Percentiles rank a stretch among this genome's conserved stretches.
Conservation (phyloP, 441 rosid species). For the Kokia cookei region DNA sequence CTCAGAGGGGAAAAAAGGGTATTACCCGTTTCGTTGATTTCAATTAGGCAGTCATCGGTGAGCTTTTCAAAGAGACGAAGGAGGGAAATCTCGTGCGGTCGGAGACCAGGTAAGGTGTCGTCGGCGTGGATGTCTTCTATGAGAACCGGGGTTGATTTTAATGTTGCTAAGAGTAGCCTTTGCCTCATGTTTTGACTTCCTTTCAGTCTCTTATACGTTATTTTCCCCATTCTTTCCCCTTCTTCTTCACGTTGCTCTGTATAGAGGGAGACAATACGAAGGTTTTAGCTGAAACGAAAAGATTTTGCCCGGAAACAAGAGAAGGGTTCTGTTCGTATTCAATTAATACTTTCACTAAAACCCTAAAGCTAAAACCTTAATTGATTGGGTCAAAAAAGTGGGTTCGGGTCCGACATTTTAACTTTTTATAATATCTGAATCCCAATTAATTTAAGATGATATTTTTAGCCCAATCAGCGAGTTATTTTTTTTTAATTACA, state of each 20-base stretch:
- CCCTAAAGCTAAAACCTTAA: background rate
- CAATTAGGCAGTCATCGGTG: constrained; percentile 61
- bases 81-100: constrained; percentile 68
- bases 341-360: background rate
- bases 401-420: background rate
- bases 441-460: background rate
- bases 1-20: background rate
- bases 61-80: constrained; percentile 68
- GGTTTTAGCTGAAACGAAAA: background rate
- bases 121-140: constrained; percentile 67
- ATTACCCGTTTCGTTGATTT: constrained; percentile 78
- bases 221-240: constrained; percentile 49
- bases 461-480: too few species aligned
- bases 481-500: too few species aligned
- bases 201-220: constrained; percentile 47
- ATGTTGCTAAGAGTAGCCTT: constrained; percentile 64
- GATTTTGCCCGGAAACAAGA: background rate
- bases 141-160: constrained; percentile 52
- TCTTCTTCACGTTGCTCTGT: background rate
- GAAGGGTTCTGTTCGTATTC: background rate
- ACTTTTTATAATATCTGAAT: background rate
- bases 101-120: constrained; percentile 68
- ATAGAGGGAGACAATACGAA: background rate
- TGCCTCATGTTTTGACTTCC: constrained; percentile 74
- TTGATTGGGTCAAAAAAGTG: background rate